Evolutionary conservation across 2,329 filamentous ascomycete species (phyloP), one percentile per base, ranked within the genome.

Genomic region (Metarhizium robertsii): DNA sequence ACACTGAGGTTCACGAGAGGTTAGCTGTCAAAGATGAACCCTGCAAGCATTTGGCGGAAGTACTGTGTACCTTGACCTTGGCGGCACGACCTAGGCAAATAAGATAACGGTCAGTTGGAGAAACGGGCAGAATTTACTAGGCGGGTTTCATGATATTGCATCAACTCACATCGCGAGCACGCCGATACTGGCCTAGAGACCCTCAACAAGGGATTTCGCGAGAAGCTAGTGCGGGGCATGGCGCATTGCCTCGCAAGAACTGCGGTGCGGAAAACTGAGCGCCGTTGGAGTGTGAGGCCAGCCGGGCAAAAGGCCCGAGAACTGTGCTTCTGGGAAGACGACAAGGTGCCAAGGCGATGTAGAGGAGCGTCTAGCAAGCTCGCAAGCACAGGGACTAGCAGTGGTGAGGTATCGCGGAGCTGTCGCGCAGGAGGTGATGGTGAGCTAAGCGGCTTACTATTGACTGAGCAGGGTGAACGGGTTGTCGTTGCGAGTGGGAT

Each of bases 171-270:
- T 76, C 87, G 79, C 53, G 87, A 88, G 71, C 88, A 92, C 30
- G 89, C 88, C 53, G 87, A 87, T 42, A 91, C 88, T 3, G 88
- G 88, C 60, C 88, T 80, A 65, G 87, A 91, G 60, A 92, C 89
- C 68, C 84, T 81, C 58, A 90, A 73, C 53, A 86, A 72, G 42
- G 85, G 85, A 53, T 81, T 78, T 56, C 76, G 73, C 29, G 74
- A 75, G 66, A 79, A 74, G 66, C 75, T 77, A 53, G 71, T 70
- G 58, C 74, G 73, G 64, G 73, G 70, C 75, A 77, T 77, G 58
- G 56, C 57, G 55, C 55, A 55, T 53, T 14, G 45, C 45, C 20
- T 45, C 7, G 16, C 16, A 50, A 50, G 36, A 11, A 18, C 48
- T 48, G 20, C 13, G 45, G 20, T 48, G 25, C 45, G 42, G n/a